Conservation (phyloP, 2,329 filamentous ascomycete species). For the Cordyceps fumosorosea region DNA sequence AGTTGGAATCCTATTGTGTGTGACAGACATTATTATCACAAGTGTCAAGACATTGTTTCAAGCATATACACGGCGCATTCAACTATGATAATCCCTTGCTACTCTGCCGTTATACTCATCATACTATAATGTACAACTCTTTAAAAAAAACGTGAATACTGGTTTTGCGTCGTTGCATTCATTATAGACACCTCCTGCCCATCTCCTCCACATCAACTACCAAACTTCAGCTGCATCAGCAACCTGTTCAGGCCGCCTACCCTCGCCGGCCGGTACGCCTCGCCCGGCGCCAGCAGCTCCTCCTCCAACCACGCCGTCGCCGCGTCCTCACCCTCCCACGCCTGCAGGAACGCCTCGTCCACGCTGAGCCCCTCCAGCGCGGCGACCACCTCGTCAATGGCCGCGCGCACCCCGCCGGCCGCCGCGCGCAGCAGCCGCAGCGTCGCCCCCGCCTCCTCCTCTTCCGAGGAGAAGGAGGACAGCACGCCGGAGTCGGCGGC, state of each 20-base stretch:
- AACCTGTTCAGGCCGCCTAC: slow-evolving; percentile 76
- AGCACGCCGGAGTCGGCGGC: slow-evolving; percentile 78
- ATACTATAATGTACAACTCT: background rate
- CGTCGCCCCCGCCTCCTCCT: slow-evolving; percentile 65
- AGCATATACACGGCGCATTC: background rate
- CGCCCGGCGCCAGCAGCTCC: slow-evolving; percentile 28
- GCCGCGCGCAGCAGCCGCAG: slow-evolving; percentile 57
- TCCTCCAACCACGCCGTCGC: slow-evolving; percentile 34
- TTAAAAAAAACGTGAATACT: background rate
- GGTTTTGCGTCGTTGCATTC: background rate
- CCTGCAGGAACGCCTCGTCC: slow-evolving; percentile 37
- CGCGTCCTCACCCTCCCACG: slow-evolving; percentile 32
- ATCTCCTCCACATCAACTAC: slow-evolving; percentile 20
- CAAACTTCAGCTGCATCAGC: slow-evolving; percentile 84
- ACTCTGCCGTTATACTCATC: background rate
- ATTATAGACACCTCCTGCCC: background rate
- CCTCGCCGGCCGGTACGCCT: slow-evolving; percentile 59
- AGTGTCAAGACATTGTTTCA: background rate
- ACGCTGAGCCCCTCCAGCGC: slow-evolving; percentile 41
- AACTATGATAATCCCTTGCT: background rate
- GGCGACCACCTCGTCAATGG: slow-evolving; percentile 61
- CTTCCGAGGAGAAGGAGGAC: slow-evolving; percentile 65
- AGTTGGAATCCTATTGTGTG: background rate
- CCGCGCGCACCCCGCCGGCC: slow-evolving; percentile 57
- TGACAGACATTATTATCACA: too few relatives aligned